Conservation (phyloP, 2,329 filamentous ascomycete species). For the Penicillium sp. region DNA sequence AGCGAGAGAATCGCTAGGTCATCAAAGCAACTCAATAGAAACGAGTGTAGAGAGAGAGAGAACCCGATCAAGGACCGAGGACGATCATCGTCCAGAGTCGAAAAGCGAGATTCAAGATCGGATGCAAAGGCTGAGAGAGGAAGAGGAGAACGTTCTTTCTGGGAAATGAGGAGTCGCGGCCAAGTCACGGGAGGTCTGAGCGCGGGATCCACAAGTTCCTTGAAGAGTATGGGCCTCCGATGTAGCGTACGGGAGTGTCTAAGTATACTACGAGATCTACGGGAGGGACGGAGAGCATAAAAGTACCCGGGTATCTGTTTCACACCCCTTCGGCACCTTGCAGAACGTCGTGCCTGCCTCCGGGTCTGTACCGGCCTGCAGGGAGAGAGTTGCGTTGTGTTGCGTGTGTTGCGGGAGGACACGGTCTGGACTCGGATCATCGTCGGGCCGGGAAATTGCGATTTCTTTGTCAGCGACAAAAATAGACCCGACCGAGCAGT, state of each 20-base stretch:
- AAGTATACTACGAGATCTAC: too few relatives aligned
- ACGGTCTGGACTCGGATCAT: conserved; percentile 18
- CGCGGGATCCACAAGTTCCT: conserved; percentile 2
- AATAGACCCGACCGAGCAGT: background rate
- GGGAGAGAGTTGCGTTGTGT: background rate
- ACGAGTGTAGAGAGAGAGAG: conserved; percentile 19
- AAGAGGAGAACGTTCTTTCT: background rate
- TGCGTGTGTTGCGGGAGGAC: background rate
- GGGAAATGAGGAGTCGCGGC: conserved; percentile 5
- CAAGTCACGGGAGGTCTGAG: conserved; percentile 4
- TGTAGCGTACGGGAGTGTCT: too few relatives aligned
- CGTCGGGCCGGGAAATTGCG: conserved; percentile 15
- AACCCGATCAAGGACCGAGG: conserved; percentile 15
- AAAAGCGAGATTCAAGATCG: conserved; percentile 8
- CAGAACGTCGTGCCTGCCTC: background rate
- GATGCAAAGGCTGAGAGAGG: conserved; percentile 3
- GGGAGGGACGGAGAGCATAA: too few relatives aligned
- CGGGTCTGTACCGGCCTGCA: background rate
- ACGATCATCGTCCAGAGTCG: conserved; percentile 26
- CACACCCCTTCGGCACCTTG: conserved; percentile 2
- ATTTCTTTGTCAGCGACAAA: background rate
- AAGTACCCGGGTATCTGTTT: background rate
- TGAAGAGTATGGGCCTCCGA: too few relatives aligned
- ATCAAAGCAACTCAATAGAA: conserved; percentile 22
- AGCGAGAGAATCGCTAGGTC: conserved; percentile 26